Base-by-base conservation (phyloP, 2,329 filamentous ascomycete species). In the Apiospora malaysiana region DNA sequence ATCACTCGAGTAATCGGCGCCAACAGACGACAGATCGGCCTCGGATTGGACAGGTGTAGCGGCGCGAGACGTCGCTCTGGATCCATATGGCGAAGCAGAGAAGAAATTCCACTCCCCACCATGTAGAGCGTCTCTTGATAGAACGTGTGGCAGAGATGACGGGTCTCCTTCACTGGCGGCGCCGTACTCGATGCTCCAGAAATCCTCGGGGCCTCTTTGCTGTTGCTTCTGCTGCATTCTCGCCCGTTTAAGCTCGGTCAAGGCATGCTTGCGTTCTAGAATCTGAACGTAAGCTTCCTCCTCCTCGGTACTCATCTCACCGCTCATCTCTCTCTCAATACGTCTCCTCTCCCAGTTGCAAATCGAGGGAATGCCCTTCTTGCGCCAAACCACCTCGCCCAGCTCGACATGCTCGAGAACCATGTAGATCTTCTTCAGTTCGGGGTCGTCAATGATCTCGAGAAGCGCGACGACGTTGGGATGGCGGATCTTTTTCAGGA, bases 341-440 rank as follows among this genome's bases (percentile, higher is more conserved):
- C 95, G 90, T 71, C 90, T 88, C 76, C 94, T 93, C 80, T 99
- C 96, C 77, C 94, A 91, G 43, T 91, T 86, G 76, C 93, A 93
- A 74, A 98, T 93, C 77, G 94, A 93, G 70, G 92, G 92, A 8
- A 94, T 86, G 7, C 94, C 95, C 82, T 95, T 94, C 80, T 93
- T 95, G 70, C 96, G 90, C 96, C 96, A 99, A 66, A 94, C 89
- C 71, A 99, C 94, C 82, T 99, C 96, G 68, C 96, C 95, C 51
- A 95, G 88, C 79, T 98, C 94, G 70, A 98, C 95, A 81, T 95
- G 95, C 81, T 99, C 96, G 59, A 99, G 88, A 25, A 98, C 94
- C 83, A 99, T 95, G 83, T 99, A 99, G 73, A 99, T 97, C 83
- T 99, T 99, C 84, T 97, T 96, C 71, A 94, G 90, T 77, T 94